Base-by-base conservation (phyloP, 1,284 basidiomycete species). In the Cutaneotrichosporon spelunceum region DNA sequence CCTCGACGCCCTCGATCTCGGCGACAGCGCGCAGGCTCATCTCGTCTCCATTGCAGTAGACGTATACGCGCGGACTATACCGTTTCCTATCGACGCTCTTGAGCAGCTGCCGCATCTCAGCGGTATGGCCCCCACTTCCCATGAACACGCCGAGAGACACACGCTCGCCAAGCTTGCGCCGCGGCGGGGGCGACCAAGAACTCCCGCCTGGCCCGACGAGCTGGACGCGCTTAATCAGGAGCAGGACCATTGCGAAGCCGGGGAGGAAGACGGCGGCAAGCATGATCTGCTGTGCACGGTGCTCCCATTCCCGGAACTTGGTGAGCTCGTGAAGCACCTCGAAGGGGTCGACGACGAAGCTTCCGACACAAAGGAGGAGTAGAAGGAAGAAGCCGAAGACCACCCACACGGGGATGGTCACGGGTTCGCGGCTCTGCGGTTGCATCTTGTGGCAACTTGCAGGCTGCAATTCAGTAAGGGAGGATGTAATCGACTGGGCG, bases 121-220 rank as follows among this genome's bases (percentile, higher is more conserved):
- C 87, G 7, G 94, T 97, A 79, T 99, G 96, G 0, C 96, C 96
- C 30, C 96, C 95, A 63, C 86, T 87, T 26, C 86, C 86, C 10
- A 87, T 80, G 70, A 87, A 85, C 54, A 86, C 79, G 13, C 81
- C 84, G 24, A 87, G 67, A 1, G 71, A 72, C 16, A 55, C 57
- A 3, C 54, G 42, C 11, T 48, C 79, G 16, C 81, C 84, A 24
- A 87, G 67, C 3, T 70, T 72, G 16, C 54, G 53, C 13, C 54
- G 42, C 56, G 44, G 56, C 34, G 34, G 23, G 10, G 52, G 52
- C 4, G 49, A 29, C 19, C n/a, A 11, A 5, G 52, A 23, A 23
- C 33, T 16, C 14, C 23, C 23, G 7, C 52, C 27, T 26, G 48
- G 48, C 9, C 48, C 14, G 16, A 50, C 48, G 26, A 50, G 48